phyloP scores from a whole-genome alignment of 495 filamentous ascomycete genomes.

The Talaromyces nanjingensis region DNA sequence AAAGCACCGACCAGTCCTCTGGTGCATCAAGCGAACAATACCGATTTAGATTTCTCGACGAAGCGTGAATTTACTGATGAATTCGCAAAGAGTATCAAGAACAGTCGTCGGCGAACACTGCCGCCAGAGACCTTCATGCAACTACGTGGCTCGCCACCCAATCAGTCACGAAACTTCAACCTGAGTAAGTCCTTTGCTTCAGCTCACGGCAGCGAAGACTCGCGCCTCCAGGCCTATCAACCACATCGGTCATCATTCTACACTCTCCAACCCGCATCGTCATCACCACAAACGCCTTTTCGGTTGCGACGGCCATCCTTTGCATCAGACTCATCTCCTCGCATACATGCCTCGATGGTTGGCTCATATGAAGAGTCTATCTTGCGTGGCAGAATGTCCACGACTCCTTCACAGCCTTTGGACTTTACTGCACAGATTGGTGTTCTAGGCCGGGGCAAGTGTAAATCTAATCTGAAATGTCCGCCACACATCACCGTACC shows the following conservation, averaged over 20 bases:
- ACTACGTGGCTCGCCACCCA: slow-evolving; percentile 30
- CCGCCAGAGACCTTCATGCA: slow-evolving; percentile 49
- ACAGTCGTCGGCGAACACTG: slow-evolving; percentile 52
- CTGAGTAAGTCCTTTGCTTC: slow-evolving; percentile 17
- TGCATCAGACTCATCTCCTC: slow-evolving; percentile 64
- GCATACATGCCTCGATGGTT: slow-evolving; percentile 90
- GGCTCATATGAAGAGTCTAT: slow-evolving; percentile 98
- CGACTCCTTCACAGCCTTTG: slow-evolving; percentile 85
- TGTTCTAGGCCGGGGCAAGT: slow-evolving; percentile 83
- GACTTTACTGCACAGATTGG: slow-evolving; percentile 95
- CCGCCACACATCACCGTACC: slow-evolving; percentile 87
- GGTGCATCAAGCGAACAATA: slow-evolving; percentile 82
- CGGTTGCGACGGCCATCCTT: slow-evolving; percentile 64
- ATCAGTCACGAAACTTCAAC: slow-evolving; percentile 14
- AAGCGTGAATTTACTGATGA: slow-evolving; percentile 23
- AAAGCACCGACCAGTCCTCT: slow-evolving; percentile 89
- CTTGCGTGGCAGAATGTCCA: slow-evolving; percentile 91
- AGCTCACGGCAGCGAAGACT: slow-evolving; percentile 41
- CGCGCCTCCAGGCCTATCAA: slow-evolving; percentile 61
- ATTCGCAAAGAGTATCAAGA: slow-evolving; percentile 34
- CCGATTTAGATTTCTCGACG: slow-evolving; percentile 65
- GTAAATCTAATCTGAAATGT: slow-evolving; percentile 78
- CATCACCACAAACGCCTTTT: slow-evolving; percentile 54
- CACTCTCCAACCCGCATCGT: slow-evolving; percentile 48
- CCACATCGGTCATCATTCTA: slow-evolving; percentile 65